Evolutionary conservation across 140 eudicot species (phyloP).

Genomic region (Stevia rebaudiana): DNA sequence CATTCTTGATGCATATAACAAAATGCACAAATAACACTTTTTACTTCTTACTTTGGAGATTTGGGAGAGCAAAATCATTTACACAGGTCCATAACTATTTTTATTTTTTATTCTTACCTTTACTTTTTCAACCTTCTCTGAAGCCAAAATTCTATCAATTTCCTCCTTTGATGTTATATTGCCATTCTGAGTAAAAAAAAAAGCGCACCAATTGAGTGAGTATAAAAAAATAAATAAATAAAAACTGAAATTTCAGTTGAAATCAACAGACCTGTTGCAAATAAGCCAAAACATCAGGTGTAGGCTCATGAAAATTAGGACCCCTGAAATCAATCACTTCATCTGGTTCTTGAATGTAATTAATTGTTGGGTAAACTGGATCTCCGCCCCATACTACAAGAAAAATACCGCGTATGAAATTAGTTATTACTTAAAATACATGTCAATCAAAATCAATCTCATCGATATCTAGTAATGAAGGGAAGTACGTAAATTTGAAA

Average conservation of each 20-base stretch:
- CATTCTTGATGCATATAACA: constrained; percentile 5
- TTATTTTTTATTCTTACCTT: too few relatives aligned
- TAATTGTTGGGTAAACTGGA: constrained; percentile 95
- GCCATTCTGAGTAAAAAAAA: constrained; percentile 51
- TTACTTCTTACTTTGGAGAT: not conserved
- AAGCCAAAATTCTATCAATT: constrained; percentile 57
- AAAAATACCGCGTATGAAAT: not conserved
- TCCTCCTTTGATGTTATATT: constrained; percentile 77
- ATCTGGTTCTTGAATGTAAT: constrained; percentile 93
- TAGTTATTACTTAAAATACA: constrained; percentile 2
- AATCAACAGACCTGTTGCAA: constrained; percentile 68
- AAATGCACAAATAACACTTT: not conserved
- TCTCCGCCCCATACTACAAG: constrained; percentile 99
- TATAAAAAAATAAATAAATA: not conserved
- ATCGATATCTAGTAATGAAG: not conserved
- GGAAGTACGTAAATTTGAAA: not conserved
- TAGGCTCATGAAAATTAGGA: constrained; percentile 95
- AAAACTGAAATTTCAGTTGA: not conserved
- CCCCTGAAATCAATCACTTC: constrained; percentile 87
- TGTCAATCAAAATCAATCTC: not conserved
- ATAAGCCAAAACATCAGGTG: constrained; percentile 68
- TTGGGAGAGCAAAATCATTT: not conserved
- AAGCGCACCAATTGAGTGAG: not conserved
- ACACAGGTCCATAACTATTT: not conserved
- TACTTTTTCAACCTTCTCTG: constrained; percentile 66